Percentiles rank a stretch among this genome's conserved stretches.
Conservation (phyloP, 2,329 filamentous ascomycete species). For the Neocatenulostroma microsporum region DNA sequence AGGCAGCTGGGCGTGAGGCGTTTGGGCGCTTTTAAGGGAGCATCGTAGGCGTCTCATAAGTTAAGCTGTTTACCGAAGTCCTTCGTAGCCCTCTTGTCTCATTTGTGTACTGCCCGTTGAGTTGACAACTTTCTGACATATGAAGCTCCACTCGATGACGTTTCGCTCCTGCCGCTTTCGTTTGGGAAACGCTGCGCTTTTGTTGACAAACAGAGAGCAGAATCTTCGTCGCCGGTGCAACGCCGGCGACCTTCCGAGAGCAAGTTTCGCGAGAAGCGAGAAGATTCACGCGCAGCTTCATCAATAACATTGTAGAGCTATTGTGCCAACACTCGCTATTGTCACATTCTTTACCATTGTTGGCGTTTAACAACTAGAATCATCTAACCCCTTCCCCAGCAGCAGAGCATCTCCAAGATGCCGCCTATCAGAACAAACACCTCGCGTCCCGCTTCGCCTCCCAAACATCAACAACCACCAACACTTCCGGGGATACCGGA, state of each 20-base stretch:
- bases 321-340: too few relatives aligned
- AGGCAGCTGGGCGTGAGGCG: conserved; percentile 6
- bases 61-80: conserved; percentile 3
- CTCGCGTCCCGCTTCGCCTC: conserved; percentile 2
- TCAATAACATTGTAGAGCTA: too few relatives aligned
- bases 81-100: too few relatives aligned
- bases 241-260: too few relatives aligned
- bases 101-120: not conserved
- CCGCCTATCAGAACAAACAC: too few relatives aligned
- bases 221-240: too few relatives aligned
- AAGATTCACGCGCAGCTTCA: not conserved
- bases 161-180: conserved; percentile 8
- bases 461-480: not conserved
- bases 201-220: conserved; percentile 8
- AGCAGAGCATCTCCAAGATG: too few relatives aligned
- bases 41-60: too few relatives aligned
- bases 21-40: conserved; percentile 2
- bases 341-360: too few relatives aligned
- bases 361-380: too few relatives aligned
- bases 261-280: too few relatives aligned
- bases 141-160: not conserved
- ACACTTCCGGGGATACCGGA: conserved; percentile 11
- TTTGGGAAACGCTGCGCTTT: not conserved
- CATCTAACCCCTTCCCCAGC: too few relatives aligned
- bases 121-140: not conserved